Evolutionary conservation across 2,329 filamentous ascomycete species (phyloP).

Genomic region (Aspergillus brunneoviolaceus): DNA sequence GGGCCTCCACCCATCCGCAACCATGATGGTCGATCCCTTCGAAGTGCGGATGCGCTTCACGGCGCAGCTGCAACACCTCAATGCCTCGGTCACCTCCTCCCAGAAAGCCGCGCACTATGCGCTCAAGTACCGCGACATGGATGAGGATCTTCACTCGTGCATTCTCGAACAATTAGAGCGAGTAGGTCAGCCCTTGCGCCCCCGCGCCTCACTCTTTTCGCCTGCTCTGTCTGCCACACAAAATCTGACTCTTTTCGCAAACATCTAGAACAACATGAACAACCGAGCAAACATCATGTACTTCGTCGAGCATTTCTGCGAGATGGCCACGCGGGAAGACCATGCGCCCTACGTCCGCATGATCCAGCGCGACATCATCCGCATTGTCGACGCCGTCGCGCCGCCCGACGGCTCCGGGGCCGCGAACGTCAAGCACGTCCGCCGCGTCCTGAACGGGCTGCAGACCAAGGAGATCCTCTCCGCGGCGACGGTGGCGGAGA

Average conservation of each 20-base stretch:
- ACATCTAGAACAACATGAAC: constrained; percentile 81
- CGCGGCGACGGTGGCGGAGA: constrained; percentile 71
- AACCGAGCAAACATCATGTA: constrained; percentile 98
- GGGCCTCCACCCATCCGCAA: constrained; percentile 3
- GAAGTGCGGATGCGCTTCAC: constrained; percentile 98
- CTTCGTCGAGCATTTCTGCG: constrained; percentile 93
- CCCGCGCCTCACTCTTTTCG: background rate
- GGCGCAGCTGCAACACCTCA: constrained; percentile 81
- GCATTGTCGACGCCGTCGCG: constrained; percentile 88
- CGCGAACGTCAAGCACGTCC: constrained; percentile 89
- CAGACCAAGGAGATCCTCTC: constrained; percentile 71
- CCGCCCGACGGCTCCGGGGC: constrained; percentile 83
- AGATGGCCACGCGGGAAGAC: constrained; percentile 73
- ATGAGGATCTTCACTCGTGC: constrained; percentile 95
- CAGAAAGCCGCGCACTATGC: constrained; percentile 95
- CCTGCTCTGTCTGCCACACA: background rate
- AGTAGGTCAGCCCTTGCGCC: constrained; percentile 46
- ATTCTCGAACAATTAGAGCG: constrained; percentile 93
- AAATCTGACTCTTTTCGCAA: background rate
- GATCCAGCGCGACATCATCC: constrained; percentile 90
- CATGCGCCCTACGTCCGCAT: constrained; percentile 83
- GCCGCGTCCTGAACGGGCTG: constrained; percentile 73
- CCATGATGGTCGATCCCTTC: constrained; percentile 79
- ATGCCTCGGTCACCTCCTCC: constrained; percentile 82
- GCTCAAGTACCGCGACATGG: constrained; percentile 88